Base-by-base conservation (phyloP, 257 asterid genomes). In the Lycium barbarum region DNA sequence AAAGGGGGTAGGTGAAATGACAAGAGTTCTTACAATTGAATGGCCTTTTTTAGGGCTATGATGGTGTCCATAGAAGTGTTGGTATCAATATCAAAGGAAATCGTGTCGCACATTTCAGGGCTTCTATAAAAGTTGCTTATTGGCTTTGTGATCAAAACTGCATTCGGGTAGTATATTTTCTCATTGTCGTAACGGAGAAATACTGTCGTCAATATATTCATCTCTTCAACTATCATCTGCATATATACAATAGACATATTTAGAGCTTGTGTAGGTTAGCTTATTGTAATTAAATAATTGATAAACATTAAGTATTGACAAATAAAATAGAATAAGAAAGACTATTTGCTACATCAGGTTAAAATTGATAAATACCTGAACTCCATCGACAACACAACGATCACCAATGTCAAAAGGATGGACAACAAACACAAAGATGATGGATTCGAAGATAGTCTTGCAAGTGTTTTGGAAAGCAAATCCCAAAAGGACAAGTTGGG, bases 401-500 rank as follows among this genome's bases (percentile, higher is more conserved):
- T 93, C 97, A 0, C 97, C 97, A 8, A 93, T 88, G 57, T 93
- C 97, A n/a, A 89, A 93, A 43, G 97, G 97, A 65, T 93, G 97
- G 93, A 91, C 89, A 70, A 93, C 90, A 45, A 93, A 93, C 9
- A 91, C 95, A 20, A 93, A 93, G 80, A 93, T 90, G 2, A 91
- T 91, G 51, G 95, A 90, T 85, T 93, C 97, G 22, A 93, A 93
- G 0, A 93, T 84, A 14, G 91, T 93, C 87, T 93, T 93, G 91
- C 93, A 91, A 90, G 87, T 91, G 91, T 93, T 91, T 83, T 90
- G 93, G 90, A 93, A 93, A 14, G 92, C 92, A 84, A 93, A 93
- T 3, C 93, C 95, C 11, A 92, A 73, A 4, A 93, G 93, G 0
- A 93, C 90, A 5, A 91, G 89, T 36, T 93, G 97, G 3, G 97